phyloP scores from a whole-genome alignment of 2,329 filamentous ascomycete genomes.

The Aspergillus felis region DNA sequence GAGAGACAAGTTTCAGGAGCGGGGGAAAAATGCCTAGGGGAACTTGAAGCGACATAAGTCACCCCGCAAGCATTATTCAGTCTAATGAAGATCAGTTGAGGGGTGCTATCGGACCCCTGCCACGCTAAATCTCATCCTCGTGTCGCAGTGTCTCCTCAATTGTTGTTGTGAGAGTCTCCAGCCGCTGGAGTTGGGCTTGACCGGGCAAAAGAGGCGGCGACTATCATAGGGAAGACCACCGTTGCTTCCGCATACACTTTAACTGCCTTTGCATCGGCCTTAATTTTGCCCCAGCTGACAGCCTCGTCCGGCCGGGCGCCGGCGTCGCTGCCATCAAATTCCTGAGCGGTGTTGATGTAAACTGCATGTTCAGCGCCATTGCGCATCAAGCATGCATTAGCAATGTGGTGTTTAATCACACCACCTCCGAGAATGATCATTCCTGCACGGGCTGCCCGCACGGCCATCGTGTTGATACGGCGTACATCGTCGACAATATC shows the following conservation, averaged over 20 bases:
- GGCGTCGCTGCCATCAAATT: constrained; percentile 96
- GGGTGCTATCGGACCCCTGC: no score
- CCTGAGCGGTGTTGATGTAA: constrained; percentile 95
- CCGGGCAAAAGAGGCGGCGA: constrained; percentile 63
- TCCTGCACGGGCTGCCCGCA: constrained; percentile 79
- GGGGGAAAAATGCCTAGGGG: background rate
- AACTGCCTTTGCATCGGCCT: constrained; percentile 77
- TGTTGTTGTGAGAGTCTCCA: constrained; percentile 5
- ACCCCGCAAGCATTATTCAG: background rate
- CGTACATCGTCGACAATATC: constrained; percentile 95
- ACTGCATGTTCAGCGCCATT: constrained; percentile 96
- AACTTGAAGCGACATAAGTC: background rate
- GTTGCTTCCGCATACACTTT: constrained; percentile 77
- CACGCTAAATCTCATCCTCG: no score
- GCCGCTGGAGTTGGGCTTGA: constrained; percentile 13
- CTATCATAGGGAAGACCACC: constrained; percentile 63
- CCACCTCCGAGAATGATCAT: constrained; percentile 96
- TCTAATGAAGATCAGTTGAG: no score
- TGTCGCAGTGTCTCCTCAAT: no score
- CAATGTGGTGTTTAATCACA: constrained; percentile 97
- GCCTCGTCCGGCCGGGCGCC: constrained; percentile 94
- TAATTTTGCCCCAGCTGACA: constrained; percentile 98
- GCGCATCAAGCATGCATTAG: constrained; percentile 94
- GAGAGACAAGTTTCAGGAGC: background rate
- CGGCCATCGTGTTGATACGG: constrained; percentile 84